phyloP scores from a whole-genome alignment of 108 stramenopile genomes.

The Nitzschia sp. region DNA sequence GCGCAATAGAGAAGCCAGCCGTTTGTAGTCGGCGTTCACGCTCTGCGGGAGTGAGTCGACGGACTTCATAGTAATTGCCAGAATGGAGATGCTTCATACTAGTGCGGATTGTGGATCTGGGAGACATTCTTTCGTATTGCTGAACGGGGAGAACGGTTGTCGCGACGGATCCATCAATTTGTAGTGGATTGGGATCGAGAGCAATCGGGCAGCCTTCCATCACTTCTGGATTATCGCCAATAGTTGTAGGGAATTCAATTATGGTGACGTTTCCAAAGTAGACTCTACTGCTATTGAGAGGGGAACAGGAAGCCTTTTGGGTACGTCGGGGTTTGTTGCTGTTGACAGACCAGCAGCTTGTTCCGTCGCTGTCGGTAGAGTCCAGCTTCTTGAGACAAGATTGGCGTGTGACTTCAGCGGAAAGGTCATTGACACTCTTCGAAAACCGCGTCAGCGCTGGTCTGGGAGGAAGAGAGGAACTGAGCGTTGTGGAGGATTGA shows the following conservation, averaged over 20 bases:
- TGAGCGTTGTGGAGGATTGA: no score
- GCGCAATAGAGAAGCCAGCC: constrained; percentile 4
- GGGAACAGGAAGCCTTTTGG: constrained; percentile 6
- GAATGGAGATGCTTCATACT: neutral
- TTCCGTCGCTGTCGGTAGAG: no score
- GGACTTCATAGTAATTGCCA: neutral
- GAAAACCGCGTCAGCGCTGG: neutral
- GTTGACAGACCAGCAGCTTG: neutral
- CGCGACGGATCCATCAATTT: neutral
- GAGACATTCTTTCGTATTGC: no score
- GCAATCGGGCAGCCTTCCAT: constrained; percentile 21
- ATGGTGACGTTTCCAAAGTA: constrained; percentile 10
- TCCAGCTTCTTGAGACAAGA: neutral
- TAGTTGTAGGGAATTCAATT: constrained; percentile 5
- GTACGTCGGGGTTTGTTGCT: neutral
- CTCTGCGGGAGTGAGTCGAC: neutral
- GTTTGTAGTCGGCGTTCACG: neutral
- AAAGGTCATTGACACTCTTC: constrained; percentile 1
- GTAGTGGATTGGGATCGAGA: neutral
- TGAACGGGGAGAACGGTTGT: no score
- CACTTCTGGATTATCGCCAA: constrained; percentile 20
- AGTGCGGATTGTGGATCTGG: neutral
- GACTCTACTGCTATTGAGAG: constrained; percentile 5
- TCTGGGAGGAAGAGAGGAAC: no score
- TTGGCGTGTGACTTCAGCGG: neutral